phyloP scores from a whole-genome alignment of 306 rosid species.

The Parietaria judaica region DNA sequence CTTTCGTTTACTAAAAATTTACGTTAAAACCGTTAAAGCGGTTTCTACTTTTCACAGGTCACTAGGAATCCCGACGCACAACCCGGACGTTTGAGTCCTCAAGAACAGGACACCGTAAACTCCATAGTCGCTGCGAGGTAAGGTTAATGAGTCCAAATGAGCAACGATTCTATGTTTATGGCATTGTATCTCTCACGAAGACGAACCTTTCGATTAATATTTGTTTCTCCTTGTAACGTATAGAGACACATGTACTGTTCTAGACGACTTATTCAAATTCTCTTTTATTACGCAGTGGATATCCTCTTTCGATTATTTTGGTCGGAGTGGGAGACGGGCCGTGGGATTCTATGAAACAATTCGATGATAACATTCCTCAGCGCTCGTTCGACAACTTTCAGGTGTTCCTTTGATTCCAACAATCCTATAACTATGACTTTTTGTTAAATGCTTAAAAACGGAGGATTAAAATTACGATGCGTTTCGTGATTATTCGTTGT shows the following conservation, averaged over 20 bases:
- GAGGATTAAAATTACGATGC: too few relatives aligned
- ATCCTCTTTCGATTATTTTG: conserved; percentile 86
- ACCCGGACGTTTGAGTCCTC: conserved; percentile 55
- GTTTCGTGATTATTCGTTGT: too few relatives aligned
- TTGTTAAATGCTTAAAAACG: too few relatives aligned
- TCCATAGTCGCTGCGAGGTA: conserved; percentile 90
- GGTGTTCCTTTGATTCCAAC: conserved; percentile 36
- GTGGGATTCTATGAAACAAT: conserved; percentile 81
- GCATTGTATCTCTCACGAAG: conserved; percentile 6
- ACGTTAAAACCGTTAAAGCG: not conserved
- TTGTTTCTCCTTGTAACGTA: too few relatives aligned
- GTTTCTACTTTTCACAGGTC: conserved; percentile 36
- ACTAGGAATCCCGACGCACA: conserved; percentile 61
- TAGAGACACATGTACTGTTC: not conserved
- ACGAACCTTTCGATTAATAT: too few relatives aligned
- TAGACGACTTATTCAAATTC: not conserved
- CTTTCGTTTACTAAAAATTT: not conserved
- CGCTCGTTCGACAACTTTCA: conserved; percentile 92
- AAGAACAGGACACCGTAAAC: conserved; percentile 68
- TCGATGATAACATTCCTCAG: conserved; percentile 77
- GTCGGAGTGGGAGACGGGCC: conserved; percentile 99
- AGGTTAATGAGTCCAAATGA: conserved; percentile 16
- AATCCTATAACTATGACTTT: too few relatives aligned
- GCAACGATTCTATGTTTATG: conserved; percentile 3
- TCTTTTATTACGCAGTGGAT: conserved; percentile 35